These are phyloP conservation scores for Akanthomyces muscarius DNA, from an alignment of 2,329 filamentous ascomycete species.

Conservation along the genomic window DNA sequence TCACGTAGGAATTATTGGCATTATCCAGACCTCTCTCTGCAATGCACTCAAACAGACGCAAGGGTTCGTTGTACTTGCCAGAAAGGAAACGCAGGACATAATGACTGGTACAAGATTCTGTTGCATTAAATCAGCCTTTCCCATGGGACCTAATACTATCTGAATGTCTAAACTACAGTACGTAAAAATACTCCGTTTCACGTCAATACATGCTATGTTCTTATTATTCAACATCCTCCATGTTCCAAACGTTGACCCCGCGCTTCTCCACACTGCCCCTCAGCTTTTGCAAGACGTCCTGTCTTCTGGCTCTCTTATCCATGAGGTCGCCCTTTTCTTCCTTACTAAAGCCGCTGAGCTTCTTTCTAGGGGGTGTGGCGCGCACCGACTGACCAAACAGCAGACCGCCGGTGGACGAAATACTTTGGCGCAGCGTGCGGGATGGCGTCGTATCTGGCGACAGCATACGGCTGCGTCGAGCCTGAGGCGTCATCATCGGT, in stretches of 20 bases:
- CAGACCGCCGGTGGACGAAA: slow-evolving; percentile 31
- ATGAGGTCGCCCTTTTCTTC: slow-evolving; percentile 56
- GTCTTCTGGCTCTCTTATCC: slow-evolving; percentile 49
- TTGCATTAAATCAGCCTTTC: not conserved
- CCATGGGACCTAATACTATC: slow-evolving; percentile 19
- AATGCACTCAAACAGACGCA: too few relatives aligned
- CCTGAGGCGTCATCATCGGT: slow-evolving; percentile 38
- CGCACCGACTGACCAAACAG: slow-evolving; percentile 38
- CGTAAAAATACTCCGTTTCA: slow-evolving; percentile 4
- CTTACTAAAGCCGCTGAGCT: slow-evolving; percentile 56
- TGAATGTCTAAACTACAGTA: slow-evolving; percentile 25
- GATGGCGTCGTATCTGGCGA: slow-evolving; percentile 43
- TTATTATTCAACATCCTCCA: slow-evolving; percentile 45
- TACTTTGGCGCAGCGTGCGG: slow-evolving; percentile 39
- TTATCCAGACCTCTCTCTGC: too few relatives aligned
- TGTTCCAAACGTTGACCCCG: slow-evolving; percentile 47
- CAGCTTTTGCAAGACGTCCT: slow-evolving; percentile 50
- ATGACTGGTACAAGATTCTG: not conserved
- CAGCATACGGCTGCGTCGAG: slow-evolving; percentile 35
- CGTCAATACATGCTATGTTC: slow-evolving; percentile 20
- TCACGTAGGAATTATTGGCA: too few relatives aligned
- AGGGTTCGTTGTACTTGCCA: too few relatives aligned
- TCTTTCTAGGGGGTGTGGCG: slow-evolving; percentile 53
- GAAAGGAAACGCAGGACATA: not conserved
- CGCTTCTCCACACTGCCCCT: slow-evolving; percentile 45